A percentile compares a stretch with the other conserved stretches of the same genome.
Evolutionary conservation across 2,329 filamentous ascomycete genomes (phyloP).

Genomic region (Fusarium aywerte): DNA sequence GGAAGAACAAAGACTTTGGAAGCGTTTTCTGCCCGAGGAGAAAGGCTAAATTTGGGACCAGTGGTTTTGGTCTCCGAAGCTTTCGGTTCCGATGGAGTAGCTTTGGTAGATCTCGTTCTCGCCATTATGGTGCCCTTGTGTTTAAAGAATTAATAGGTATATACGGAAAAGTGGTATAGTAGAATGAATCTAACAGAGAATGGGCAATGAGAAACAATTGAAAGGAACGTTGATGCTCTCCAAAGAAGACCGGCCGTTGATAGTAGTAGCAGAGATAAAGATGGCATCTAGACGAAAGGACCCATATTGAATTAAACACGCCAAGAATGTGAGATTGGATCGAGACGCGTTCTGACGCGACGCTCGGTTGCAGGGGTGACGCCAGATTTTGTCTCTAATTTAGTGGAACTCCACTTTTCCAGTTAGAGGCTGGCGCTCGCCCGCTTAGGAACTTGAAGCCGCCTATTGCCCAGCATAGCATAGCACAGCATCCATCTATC

Average conservation of each 20-base stretch:
- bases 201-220: neutral
- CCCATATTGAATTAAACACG: slow-evolving; percentile 25
- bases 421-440: slow-evolving; percentile 10
- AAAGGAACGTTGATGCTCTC: neutral
- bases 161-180: neutral
- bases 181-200: neutral
- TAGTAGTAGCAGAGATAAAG: slow-evolving; percentile 1
- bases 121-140: slow-evolving; percentile 54
- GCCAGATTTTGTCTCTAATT: slow-evolving; percentile 10
- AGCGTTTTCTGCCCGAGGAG: slow-evolving; percentile 55
- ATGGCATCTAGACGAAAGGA: neutral
- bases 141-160: neutral
- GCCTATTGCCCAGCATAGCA: neutral
- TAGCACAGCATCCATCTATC: neutral
- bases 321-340: neutral
- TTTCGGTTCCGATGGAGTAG: slow-evolving; percentile 41
- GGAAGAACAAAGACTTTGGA: slow-evolving; percentile 71
- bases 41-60: slow-evolving; percentile 56
- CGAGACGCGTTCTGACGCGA: slow-evolving; percentile 38
- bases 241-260: neutral
- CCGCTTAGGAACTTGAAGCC: slow-evolving; percentile 1
- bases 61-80: slow-evolving; percentile 46
- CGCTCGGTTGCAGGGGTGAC: slow-evolving; percentile 18
- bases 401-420: slow-evolving; percentile 4
- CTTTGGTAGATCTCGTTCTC: slow-evolving; percentile 60